Percentiles rank a stretch among this genome's conserved stretches.
These are phyloP conservation scores for Mycena sp. DNA, from an alignment of 1,284 basidiomycete genomes.

Conservation along the genomic window DNA sequence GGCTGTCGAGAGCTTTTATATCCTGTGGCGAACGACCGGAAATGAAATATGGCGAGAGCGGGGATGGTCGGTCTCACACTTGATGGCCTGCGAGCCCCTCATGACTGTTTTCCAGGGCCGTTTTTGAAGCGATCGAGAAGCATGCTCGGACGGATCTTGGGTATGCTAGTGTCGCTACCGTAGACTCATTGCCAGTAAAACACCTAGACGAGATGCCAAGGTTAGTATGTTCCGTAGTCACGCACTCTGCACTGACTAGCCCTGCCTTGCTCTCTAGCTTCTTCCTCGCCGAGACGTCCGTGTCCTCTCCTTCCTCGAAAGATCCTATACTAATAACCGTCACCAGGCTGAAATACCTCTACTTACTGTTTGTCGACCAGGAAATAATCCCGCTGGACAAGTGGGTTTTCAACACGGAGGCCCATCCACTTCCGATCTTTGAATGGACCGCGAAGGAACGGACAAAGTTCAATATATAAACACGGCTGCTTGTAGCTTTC, in stretches of 20 bases:
- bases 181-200: constrained; percentile 47
- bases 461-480: constrained; percentile 49
- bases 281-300: constrained; percentile 77
- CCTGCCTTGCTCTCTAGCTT: constrained; percentile 53
- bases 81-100: not conserved
- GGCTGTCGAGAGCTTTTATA: constrained; percentile 76
- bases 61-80: constrained; percentile 61
- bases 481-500: no score
- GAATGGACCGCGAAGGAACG: constrained; percentile 65
- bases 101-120: constrained; percentile 42
- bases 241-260: not conserved
- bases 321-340: not conserved
- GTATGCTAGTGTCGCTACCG: constrained; percentile 63
- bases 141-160: constrained; percentile 63
- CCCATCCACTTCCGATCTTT: constrained; percentile 82
- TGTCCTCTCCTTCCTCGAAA: not conserved
- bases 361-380: constrained; percentile 67
- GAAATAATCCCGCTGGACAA: no score
- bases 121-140: constrained; percentile 76
- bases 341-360: constrained; percentile 70
- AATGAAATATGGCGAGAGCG: constrained; percentile 74
- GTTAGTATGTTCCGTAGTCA: constrained; percentile 43
- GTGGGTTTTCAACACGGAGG: constrained; percentile 92
- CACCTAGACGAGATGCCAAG: constrained; percentile 71
- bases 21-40: constrained; percentile 76